Base-by-base conservation (phyloP, 306 rosid genomes). In the Begonia loranthoides region DNA sequence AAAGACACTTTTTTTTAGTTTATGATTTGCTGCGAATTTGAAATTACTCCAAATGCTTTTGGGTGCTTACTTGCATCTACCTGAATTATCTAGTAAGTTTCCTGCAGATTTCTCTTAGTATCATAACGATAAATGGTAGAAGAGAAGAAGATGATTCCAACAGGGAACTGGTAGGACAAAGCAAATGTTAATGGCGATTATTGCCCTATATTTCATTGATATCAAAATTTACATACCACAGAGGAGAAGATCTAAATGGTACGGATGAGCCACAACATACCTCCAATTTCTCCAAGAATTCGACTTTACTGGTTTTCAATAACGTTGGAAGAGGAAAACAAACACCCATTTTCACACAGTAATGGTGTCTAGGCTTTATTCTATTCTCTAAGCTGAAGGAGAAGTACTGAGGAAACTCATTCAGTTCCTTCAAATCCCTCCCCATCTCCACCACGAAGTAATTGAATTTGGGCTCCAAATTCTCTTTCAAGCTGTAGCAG, bases 361-460 rank as follows among this genome's bases (percentile, higher is more conserved):
- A 50, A 61, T 76, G 87, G 63, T 90, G 95, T 58, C 97, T 72
- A 13, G 92, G 90, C 82, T 79, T 66, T 52, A 90, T 82, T 70
- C 95, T 76, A 59, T 76, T 76, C 73, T 82, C 87, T 56, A 90
- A 79, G 75, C 94, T 80, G 63, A 76, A 90, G 24, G 97, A 90
- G 58, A 90, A 90, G 77, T 79, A 89, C 1, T 75, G 90, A 11
- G 95, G 95, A 54, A 85, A 89, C 52, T 73, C 85, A 52, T 66
- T 80, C 66, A 90, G 66, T 76, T 82, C 97, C 81, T 74, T 85
- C 76, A 82, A 45, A 64, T 76, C 92, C 62, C 97, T 76, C 41
- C 94, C 87, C 97, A 90, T 82, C 59, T 78, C 87, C 65, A 90
- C 80, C 45, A 85, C 82, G 38, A 90, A 80, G 83, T 85, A 90